Percentiles rank a stretch among this genome's conserved stretches.
phyloP scores from a whole-genome alignment of 2,329 filamentous ascomycete genomes.

The Exophiala calicioides region DNA sequence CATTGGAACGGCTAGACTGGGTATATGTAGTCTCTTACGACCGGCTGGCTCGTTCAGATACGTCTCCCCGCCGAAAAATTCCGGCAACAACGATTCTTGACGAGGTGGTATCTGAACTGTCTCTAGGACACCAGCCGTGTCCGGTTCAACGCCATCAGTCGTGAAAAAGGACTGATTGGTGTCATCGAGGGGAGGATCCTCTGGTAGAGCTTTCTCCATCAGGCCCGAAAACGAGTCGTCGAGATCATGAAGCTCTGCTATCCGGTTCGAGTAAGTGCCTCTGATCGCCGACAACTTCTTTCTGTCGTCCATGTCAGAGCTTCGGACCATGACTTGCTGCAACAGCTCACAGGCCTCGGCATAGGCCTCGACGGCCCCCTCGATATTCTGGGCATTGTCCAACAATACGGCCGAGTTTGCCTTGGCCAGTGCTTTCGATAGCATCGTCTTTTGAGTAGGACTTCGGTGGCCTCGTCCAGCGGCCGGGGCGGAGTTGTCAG shows the following conservation, averaged over 20 bases:
- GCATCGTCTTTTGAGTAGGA: constrained; percentile 89
- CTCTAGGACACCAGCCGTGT: constrained; percentile 23
- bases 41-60: constrained; percentile 25
- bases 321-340: constrained; percentile 82
- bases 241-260: constrained; percentile 79
- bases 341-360: constrained; percentile 85
- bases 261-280: constrained; percentile 85
- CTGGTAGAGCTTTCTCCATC: constrained; percentile 75
- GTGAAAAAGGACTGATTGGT: constrained; percentile 38
- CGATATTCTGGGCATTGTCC: constrained; percentile 93
- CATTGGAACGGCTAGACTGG: constrained; percentile 37
- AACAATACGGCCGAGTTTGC: constrained; percentile 93
- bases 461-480: constrained; percentile 42
- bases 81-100: constrained; percentile 30
- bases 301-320: constrained; percentile 80
- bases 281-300: constrained; percentile 91
- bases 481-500: constrained; percentile 6
- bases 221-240: constrained; percentile 50
- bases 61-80: constrained; percentile 28
- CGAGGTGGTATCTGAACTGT: constrained; percentile 30
- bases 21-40: constrained; percentile 31
- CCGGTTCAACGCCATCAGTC: constrained; percentile 33
- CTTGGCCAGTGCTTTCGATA: constrained; percentile 92
- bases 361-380: constrained; percentile 87
- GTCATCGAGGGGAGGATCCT: constrained; percentile 64